phyloP scores from a whole-genome alignment of 2,329 filamentous ascomycete genomes.

The Lasiodiplodia citricola region DNA sequence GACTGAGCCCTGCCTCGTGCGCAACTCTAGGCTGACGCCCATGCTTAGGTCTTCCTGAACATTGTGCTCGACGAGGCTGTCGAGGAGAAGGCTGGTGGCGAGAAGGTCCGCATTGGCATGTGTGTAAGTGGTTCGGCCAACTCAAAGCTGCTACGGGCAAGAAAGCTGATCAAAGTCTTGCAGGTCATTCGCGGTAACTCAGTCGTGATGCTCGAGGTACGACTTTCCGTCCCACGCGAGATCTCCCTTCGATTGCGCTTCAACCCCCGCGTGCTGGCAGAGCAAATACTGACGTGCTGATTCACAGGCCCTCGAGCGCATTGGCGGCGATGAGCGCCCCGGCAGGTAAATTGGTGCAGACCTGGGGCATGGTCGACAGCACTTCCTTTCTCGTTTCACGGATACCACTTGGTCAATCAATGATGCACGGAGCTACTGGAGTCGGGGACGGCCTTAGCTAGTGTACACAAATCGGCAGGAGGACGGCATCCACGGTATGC shows the following conservation, averaged over 20 bases:
- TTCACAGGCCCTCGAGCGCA: conserved; percentile 44
- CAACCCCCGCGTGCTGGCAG: not conserved
- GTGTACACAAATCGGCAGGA: conserved; percentile 20
- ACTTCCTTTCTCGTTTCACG: conserved; percentile 3
- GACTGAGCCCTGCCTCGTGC: not conserved
- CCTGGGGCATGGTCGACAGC: not conserved
- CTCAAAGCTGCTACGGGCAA: conserved; percentile 29
- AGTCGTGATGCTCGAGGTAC: conserved; percentile 91
- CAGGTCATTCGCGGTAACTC: conserved; percentile 97
- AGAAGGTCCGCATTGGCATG: conserved; percentile 91
- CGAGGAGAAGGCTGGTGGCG: conserved; percentile 89
- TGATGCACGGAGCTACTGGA: conserved; percentile 12
- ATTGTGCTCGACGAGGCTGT: conserved; percentile 96
- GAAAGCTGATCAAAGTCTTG: conserved; percentile 1
- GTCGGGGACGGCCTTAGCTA: conserved; percentile 8
- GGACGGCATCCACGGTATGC: conserved; percentile 21
- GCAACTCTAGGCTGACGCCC: not conserved
- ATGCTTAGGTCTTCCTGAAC: conserved; percentile 86
- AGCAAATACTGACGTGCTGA: not conserved
- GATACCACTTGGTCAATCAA: conserved; percentile 11
- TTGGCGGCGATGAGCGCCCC: conserved; percentile 36
- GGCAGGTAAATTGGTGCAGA: conserved; percentile 26
- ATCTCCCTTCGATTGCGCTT: not conserved
- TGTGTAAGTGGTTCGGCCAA: conserved; percentile 65
- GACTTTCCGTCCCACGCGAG: not conserved